Conservation (phyloP, 148 eudicot species). For the Camellia granthamiana region DNA sequence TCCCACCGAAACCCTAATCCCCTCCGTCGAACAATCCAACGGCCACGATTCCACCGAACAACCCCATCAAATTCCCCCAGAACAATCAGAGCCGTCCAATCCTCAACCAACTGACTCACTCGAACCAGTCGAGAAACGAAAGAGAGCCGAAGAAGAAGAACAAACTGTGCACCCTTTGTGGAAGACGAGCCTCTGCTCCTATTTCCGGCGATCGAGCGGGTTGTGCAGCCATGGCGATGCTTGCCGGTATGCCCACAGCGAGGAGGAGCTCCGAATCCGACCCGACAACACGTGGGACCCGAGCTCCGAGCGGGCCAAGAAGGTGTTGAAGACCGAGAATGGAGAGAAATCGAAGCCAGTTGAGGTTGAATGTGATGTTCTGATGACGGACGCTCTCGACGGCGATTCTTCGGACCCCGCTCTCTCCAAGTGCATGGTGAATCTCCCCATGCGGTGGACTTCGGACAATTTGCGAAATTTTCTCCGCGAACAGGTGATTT, state of each 20-base stretch:
- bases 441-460: constrained; percentile 72
- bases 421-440: constrained; percentile 61
- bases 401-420: constrained; percentile 34
- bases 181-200: constrained; percentile 87
- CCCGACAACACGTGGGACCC: constrained; percentile 94
- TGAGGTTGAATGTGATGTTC: constrained; percentile 30
- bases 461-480: constrained; percentile 56
- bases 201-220: constrained; percentile 56
- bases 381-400: constrained; percentile 67
- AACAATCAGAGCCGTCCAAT: constrained; percentile 5
- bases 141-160: constrained; percentile 40
- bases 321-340: constrained; percentile 33
- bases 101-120: constrained; percentile 16
- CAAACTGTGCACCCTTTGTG: constrained; percentile 48
- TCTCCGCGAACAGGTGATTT: constrained; percentile 54
- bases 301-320: constrained; percentile 72
- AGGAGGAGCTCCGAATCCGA: constrained; percentile 65
- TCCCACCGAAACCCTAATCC: too few relatives aligned
- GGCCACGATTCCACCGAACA: constrained; percentile 21
- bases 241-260: constrained; percentile 81
- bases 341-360: constrained; percentile 23
- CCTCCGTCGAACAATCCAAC: neutral
- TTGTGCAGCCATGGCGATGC: constrained; percentile 73
- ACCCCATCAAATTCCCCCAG: constrained; percentile 14
- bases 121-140: constrained; percentile 49